Evolutionary conservation across 306 rosid genomes (phyloP), one percentile per base, ranked within the genome.

Genomic region (Carpinus viminea): DNA sequence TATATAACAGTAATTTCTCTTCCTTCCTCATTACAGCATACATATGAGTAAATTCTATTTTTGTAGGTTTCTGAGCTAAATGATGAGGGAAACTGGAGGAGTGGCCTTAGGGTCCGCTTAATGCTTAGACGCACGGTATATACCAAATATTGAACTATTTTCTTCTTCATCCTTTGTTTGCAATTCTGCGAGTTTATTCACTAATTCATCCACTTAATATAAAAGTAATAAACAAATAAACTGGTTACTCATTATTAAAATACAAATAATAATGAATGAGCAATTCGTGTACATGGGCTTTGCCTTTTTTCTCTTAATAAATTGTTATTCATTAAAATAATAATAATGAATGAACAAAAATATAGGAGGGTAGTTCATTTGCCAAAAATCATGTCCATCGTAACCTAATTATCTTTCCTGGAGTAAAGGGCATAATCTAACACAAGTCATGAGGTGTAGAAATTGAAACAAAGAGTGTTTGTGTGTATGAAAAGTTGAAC

Each of bases 21-120:
- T 38, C 50, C 16, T 1, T 74, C 72, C 43, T 70, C 52, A 18
- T 43, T 72, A 54, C 3, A 12, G 46, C 48, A 43, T 36, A 26
- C 50, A 51, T 71, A 34, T 28, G 68, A 59, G n/a, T 68, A 15
- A 38, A 26, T 36, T 60, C n/a, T 61, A 36, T 50, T 75, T 79
- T 73, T 85, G 77, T 92, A 95, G 99, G 98, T 93, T 80, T 83
- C 87, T 24, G 97, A 90, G 80, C 87, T 95, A 78, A 93, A 91
- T 84, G 97, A 95, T 69, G 98, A 89, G 88, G 90, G 93, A 72
- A 90, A 93, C 81, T 93, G 98, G 99, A 86, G 99, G 85, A 89
- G 95, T 76, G 97, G 97, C 72, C 96, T 95, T 50, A 88, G 90
- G 87, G 89, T 95, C 71, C 97, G 91, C 54, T 87, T 90, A 87